Percentiles rank a stretch among this genome's conserved stretches.
phyloP scores from a whole-genome alignment of 441 rosid species.

The Adansonia gregorii region DNA sequence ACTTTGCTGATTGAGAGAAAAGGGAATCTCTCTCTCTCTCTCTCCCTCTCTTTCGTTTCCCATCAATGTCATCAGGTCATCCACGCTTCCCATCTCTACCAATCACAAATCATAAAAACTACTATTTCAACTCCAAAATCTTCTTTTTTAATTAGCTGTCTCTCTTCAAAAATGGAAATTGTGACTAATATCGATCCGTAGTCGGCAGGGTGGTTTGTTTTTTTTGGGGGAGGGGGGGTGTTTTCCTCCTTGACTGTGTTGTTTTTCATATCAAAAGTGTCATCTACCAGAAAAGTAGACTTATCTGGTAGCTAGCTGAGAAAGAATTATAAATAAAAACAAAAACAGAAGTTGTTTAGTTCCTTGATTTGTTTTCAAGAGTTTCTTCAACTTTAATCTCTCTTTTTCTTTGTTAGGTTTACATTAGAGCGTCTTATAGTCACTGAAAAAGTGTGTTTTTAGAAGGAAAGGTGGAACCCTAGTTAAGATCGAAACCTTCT shows the following conservation, averaged over 20 bases:
- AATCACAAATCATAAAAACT: background rate
- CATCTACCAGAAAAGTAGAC: slow-evolving; percentile 25
- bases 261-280: slow-evolving; percentile 29
- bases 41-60: slow-evolving; percentile 4
- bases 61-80: slow-evolving; percentile 36
- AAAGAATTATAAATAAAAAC: slow-evolving; percentile 27
- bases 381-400: background rate
- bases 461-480: slow-evolving; percentile 28
- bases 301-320: background rate
- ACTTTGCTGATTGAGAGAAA: background rate
- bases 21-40: slow-evolving; percentile 3
- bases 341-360: background rate
- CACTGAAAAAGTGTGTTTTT: slow-evolving; percentile 6
- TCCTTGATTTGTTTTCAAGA: background rate
- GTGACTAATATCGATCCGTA: slow-evolving; percentile 21
- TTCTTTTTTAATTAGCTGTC: background rate
- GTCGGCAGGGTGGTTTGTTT: background rate
- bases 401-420: slow-evolving; percentile 9
- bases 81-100: background rate
- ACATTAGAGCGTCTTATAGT: background rate
- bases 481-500: background rate
- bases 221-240: background rate
- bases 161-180: background rate
- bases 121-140: background rate
- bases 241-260: slow-evolving; percentile 9